phyloP scores from a whole-genome alignment of 192 early-diverging fungal genomes.

The Obelidium mucronatum region DNA sequence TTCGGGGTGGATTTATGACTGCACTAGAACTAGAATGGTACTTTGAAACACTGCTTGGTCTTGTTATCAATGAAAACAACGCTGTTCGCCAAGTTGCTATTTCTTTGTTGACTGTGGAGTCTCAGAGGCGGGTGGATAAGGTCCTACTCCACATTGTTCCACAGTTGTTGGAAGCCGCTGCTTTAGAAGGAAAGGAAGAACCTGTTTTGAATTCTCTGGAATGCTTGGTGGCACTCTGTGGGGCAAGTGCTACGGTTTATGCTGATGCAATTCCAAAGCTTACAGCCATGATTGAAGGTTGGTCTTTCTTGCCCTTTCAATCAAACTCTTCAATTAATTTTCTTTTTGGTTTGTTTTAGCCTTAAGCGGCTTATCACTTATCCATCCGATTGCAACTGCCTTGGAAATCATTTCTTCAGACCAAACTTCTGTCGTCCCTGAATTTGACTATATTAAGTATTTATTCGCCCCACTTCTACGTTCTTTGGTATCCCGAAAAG shows the following conservation, averaged over 20 bases:
- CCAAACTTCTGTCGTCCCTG: neutral
- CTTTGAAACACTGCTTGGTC: slow-evolving; percentile 53
- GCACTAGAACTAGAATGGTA: slow-evolving; percentile 28
- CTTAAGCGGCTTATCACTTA: neutral
- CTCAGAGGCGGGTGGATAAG: neutral
- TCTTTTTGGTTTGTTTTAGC: too few species aligned
- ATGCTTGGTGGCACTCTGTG: slow-evolving; percentile 13
- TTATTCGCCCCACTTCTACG: slow-evolving; percentile 9
- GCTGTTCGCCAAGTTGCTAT: slow-evolving; percentile 44
- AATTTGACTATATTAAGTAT: neutral
- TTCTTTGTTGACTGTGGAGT: slow-evolving; percentile 1
- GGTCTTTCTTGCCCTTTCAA: too few species aligned
- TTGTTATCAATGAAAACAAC: slow-evolving; percentile 76
- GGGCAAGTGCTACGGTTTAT: neutral
- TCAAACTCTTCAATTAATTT: too few species aligned
- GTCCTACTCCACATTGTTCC: slow-evolving; percentile 18
- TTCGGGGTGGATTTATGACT: slow-evolving; percentile 9
- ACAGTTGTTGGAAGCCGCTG: slow-evolving; percentile 22
- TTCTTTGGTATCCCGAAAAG: neutral
- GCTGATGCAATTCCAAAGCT: slow-evolving; percentile 6
- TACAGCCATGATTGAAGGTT: slow-evolving; percentile 3
- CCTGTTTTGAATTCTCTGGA: slow-evolving; percentile 25
- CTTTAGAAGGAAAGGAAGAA: neutral
- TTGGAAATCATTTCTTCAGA: slow-evolving; percentile 25
- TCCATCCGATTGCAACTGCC: neutral